Evolutionary conservation across 2,329 filamentous ascomycete genomes (phyloP), one percentile per base, ranked within the genome.

Genomic region (Ophiosphaerella herpotricha): DNA sequence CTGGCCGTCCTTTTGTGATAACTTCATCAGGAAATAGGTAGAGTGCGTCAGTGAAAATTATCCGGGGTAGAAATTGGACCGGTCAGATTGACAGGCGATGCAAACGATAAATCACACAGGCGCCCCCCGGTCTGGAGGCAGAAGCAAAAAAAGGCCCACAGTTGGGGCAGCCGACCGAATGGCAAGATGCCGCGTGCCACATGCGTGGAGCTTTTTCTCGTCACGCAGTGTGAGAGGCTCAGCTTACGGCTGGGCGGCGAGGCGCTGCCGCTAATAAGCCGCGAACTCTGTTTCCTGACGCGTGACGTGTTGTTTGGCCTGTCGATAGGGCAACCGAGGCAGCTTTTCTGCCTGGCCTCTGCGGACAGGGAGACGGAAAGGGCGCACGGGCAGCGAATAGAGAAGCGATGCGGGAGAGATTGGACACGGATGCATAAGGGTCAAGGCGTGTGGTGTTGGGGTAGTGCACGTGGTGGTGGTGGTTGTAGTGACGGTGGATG

Each of bases 171-270:
- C 39, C 54, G 55, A 50, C 50, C 67, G 66, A 70, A 71, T 71
- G 41, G 58, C 57, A 53, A 43, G 43, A 31, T 58, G 68, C 63
- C 67, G 65, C 67, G 68, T 71, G 56, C 64, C 51, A 29, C 61
- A 51, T 70, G 64, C 68, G 58, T 63, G 50, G 50, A 52, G 53
- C 63, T 64, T 55, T 51, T 60, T 58, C 48, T 58, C 13, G 43
- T 42, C 47, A 51, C 49, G 26, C 48, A 44, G 34, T 42, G 54
- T 54, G 46, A 54, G 36, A 51, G 39, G 43, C 43, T 39, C 31
- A 49, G 39, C 44, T 41, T 42, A 43, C 48, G 42, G 41, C 43
- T 41, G 35, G 39, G 46, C 39, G 50, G 44, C 42, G 26, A 46
- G 52, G 46, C 45, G 50, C 43, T 44, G 48, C 29, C 23, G 50